A percentile compares a stretch with the other conserved stretches of the same genome.
Evolutionary conservation across 371 early-diverging fungal species (phyloP).

Genomic region (Mortierella sp.): DNA sequence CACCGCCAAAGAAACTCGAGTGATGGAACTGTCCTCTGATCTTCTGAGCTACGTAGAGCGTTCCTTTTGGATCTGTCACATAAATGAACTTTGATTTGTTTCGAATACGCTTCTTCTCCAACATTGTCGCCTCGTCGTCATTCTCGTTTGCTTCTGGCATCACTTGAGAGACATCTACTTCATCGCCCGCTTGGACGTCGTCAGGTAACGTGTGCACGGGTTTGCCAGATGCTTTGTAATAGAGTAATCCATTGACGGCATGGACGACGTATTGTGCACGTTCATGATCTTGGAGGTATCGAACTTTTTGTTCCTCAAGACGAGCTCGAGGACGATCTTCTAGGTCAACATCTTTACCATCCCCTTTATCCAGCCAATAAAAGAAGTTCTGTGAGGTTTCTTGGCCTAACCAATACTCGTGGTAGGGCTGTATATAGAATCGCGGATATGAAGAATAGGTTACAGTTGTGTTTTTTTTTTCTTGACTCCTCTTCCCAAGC

Average conservation of each 20-base stretch:
- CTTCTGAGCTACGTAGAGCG: slow-evolving; percentile 53
- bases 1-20: slow-evolving; percentile 58
- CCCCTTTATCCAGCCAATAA: slow-evolving; percentile 58
- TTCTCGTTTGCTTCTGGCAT: slow-evolving; percentile 29
- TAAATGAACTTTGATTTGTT: slow-evolving; percentile 55
- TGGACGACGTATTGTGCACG: slow-evolving; percentile 42
- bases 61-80: slow-evolving; percentile 49
- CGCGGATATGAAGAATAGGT: neutral
- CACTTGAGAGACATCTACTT: slow-evolving; percentile 32
- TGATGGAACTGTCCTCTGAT: slow-evolving; percentile 59
- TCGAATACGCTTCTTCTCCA: slow-evolving; percentile 50
- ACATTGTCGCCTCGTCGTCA: slow-evolving; percentile 46
- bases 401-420: slow-evolving; percentile 48
- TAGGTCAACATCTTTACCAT: slow-evolving; percentile 46
- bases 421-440: slow-evolving; percentile 32
- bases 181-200: slow-evolving; percentile 17
- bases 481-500: neutral
- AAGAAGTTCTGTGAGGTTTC: slow-evolving; percentile 57
- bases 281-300: slow-evolving; percentile 50
- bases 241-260: slow-evolving; percentile 42
- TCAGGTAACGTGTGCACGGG: slow-evolving; percentile 50
- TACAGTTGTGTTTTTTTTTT: neutral
- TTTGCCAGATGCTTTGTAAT: slow-evolving; percentile 30
- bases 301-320: slow-evolving; percentile 44
- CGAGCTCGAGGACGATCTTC: slow-evolving; percentile 33